phyloP scores from a whole-genome alignment of 2,329 filamentous ascomycete species.

The Chaetomium sp. region DNA sequence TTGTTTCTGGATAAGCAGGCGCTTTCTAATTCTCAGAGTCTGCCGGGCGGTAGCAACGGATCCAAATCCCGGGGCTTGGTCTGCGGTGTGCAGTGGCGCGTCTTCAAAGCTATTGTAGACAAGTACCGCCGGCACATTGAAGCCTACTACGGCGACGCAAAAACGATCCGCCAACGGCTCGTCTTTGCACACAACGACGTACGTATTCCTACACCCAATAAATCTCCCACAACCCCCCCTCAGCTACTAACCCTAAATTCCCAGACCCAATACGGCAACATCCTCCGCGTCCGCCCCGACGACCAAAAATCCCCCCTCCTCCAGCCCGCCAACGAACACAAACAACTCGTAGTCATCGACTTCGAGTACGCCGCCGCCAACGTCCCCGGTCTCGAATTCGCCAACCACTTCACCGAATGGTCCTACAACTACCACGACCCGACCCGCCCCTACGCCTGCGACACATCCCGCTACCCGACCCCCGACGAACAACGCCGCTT shows the following conservation, averaged over 20 bases:
- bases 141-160: constrained; percentile 59
- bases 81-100: constrained; percentile 75
- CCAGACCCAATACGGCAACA: constrained; percentile 96
- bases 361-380: constrained; percentile 97
- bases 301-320: constrained; percentile 78
- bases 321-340: constrained; percentile 86
- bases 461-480: constrained; percentile 65
- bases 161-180: constrained; percentile 64
- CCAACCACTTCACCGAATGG: constrained; percentile 98
- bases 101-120: constrained; percentile 67
- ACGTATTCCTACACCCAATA: constrained; percentile 9
- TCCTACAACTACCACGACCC: constrained; percentile 92
- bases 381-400: constrained; percentile 79
- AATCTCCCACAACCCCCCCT: too few relatives aligned
- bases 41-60: constrained; percentile 28
- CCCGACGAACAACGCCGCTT: constrained; percentile 78
- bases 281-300: constrained; percentile 64
- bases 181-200: constrained; percentile 99
- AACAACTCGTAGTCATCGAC: constrained; percentile 93
- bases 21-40: constrained; percentile 30
- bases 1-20: constrained; percentile 55
- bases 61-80: constrained; percentile 71
- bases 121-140: constrained; percentile 73
- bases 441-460: constrained; percentile 58
- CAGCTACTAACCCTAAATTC: background rate